phyloP scores from a whole-genome alignment of 192 early-diverging fungal genomes.

The Backusella tuberculispora region DNA sequence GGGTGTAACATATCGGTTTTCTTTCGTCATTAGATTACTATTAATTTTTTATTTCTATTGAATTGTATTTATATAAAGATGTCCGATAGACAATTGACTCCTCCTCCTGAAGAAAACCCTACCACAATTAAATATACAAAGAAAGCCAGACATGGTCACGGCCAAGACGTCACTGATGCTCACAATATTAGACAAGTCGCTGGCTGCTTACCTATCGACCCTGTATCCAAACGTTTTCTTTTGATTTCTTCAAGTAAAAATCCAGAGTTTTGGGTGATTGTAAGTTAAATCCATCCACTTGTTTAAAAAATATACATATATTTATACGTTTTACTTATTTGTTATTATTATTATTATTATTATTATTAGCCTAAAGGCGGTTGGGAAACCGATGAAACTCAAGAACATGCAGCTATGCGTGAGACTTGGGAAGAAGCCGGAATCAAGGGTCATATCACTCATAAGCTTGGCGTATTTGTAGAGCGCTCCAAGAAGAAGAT shows the following conservation, averaged over 20 bases:
- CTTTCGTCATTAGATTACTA: not conserved
- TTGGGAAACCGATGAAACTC: slow-evolving; percentile 65
- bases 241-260: slow-evolving; percentile 53
- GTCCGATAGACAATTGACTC: slow-evolving; percentile 16
- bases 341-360: not conserved
- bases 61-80: slow-evolving; percentile 2
- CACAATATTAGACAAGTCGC: slow-evolving; percentile 41
- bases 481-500: slow-evolving; percentile 43
- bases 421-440: slow-evolving; percentile 71
- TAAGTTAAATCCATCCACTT: slow-evolving; percentile 22
- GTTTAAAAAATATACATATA: not conserved
- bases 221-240: slow-evolving; percentile 44
- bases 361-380: slow-evolving; percentile 58
- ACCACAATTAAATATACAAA: slow-evolving; percentile 25
- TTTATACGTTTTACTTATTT: not conserved
- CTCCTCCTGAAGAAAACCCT: not conserved
- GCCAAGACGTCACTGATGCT: slow-evolving; percentile 25
- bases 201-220: slow-evolving; percentile 58
- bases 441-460: slow-evolving; percentile 50
- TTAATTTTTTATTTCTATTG: not conserved
- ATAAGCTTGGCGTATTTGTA: slow-evolving; percentile 51
- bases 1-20: not conserved
- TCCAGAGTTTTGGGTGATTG: slow-evolving; percentile 53
- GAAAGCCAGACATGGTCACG: slow-evolving; percentile 33
- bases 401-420: slow-evolving; percentile 54